These are phyloP conservation scores for Globisporangium iwayamae DNA, from an alignment of 352 stramenopile species.

Conservation along the genomic window DNA sequence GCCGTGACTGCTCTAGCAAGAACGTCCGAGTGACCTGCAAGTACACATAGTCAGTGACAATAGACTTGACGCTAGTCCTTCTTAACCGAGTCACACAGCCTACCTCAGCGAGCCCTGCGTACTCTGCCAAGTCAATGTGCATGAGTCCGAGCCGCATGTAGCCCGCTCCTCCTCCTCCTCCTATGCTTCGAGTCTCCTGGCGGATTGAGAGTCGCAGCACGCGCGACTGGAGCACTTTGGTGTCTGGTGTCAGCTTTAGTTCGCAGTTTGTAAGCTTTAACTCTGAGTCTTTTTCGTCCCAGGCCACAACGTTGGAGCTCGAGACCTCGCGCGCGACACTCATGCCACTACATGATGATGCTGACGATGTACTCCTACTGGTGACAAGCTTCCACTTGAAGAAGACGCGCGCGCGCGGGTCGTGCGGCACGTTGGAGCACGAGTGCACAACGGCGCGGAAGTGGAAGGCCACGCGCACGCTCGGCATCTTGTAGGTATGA, in stretches of 20 bases:
- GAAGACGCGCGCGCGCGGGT: conserved; percentile 25
- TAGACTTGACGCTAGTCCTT: no score
- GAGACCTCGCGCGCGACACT: conserved; percentile 23
- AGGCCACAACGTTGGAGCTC: conserved; percentile 25
- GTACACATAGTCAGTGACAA: no score
- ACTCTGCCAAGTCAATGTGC: conserved; percentile 32
- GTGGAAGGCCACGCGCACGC: conserved; percentile 22
- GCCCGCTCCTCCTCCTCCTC: not conserved
- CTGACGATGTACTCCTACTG: no score
- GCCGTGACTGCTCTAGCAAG: conserved; percentile 29
- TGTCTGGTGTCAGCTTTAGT: conserved; percentile 22
- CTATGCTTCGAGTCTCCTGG: conserved; percentile 16
- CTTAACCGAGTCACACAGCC: not conserved
- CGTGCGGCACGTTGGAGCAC: conserved; percentile 33
- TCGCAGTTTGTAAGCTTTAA: conserved; percentile 21
- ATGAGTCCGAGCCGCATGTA: conserved; percentile 26
- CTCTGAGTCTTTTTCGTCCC: conserved; percentile 14
- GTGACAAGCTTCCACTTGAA: conserved; percentile 32
- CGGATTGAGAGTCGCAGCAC: conserved; percentile 29
- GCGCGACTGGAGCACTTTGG: conserved; percentile 25
- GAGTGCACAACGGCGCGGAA: conserved; percentile 26
- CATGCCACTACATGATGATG: conserved; percentile 4
- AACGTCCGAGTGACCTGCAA: conserved; percentile 19
- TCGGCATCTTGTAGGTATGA: not conserved
- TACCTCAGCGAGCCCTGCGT: conserved; percentile 23